Evolutionary conservation across 1,284 basidiomycete species (phyloP).

Genomic region (Trametes pubescens): DNA sequence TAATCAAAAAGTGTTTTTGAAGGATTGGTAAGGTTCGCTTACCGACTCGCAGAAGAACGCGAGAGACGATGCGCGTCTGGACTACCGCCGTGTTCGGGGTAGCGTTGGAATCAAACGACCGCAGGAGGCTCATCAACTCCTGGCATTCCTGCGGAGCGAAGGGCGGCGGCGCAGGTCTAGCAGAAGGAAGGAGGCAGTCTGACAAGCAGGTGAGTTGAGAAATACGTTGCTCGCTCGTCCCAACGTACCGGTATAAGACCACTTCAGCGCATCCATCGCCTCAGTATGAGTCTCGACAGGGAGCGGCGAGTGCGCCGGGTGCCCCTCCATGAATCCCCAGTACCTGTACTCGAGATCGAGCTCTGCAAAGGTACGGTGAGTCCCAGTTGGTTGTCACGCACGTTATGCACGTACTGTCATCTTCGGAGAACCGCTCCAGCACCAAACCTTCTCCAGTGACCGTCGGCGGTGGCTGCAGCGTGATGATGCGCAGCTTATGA

Average conservation of each 20-base stretch:
- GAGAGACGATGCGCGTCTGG: constrained; percentile 72
- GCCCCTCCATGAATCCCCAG: constrained; percentile 78
- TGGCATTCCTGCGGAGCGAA: constrained; percentile 79
- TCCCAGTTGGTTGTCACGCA: neutral
- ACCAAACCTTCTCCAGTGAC: constrained; percentile 33
- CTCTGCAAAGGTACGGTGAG: constrained; percentile 45
- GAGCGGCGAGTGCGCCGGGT: constrained; percentile 71
- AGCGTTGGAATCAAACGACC: constrained; percentile 52
- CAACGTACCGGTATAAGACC: constrained; percentile 73
- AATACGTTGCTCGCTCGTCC: neutral
- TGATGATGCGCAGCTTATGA: constrained; percentile 62
- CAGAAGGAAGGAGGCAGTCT: constrained; percentile 71
- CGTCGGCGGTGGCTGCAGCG: constrained; percentile 51
- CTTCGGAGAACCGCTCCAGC: constrained; percentile 38
- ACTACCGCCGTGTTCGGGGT: constrained; percentile 51
- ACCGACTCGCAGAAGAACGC: constrained; percentile 74
- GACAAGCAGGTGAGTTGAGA: neutral
- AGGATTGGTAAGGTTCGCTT: constrained; percentile 38
- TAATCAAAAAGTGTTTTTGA: constrained; percentile 3
- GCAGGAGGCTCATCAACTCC: constrained; percentile 69
- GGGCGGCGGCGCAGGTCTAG: constrained; percentile 61
- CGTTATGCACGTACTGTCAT: constrained; percentile 61
- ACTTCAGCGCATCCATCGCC: constrained; percentile 74
- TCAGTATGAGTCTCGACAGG: constrained; percentile 62
- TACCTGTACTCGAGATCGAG: constrained; percentile 78